Conservation (phyloP, 2,329 filamentous ascomycete species). For the Didymella exigua region DNA sequence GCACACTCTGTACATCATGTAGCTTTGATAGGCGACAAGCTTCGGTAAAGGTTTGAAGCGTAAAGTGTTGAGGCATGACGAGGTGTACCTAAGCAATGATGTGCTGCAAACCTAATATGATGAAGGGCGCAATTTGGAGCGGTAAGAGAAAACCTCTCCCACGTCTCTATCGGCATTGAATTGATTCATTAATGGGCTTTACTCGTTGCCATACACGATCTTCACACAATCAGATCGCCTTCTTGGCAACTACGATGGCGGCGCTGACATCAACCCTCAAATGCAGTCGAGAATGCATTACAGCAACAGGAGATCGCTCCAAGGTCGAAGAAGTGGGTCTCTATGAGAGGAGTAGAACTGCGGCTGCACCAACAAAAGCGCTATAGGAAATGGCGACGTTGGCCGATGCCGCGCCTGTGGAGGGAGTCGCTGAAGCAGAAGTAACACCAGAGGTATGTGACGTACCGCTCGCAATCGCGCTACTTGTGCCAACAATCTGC, state of each 20-base stretch:
- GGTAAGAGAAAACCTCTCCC: not conserved
- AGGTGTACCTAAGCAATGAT: conserved; percentile 2
- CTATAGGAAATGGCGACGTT: conserved; percentile 8
- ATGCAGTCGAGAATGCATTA: not conserved
- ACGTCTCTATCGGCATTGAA: not conserved
- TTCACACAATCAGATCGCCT: no score
- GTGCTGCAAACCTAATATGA: conserved; percentile 1
- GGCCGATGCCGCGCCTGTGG: conserved; percentile 16
- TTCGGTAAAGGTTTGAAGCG: not conserved
- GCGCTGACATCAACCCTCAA: not conserved
- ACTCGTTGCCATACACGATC: not conserved
- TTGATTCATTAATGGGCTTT: not conserved
- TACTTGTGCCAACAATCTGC: not conserved
- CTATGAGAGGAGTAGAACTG: not conserved
- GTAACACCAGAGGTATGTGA: not conserved
- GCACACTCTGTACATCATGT: not conserved
- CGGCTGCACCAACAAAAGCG: conserved; percentile 16
- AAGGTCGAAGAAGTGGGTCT: not conserved
- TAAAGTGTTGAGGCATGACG: not conserved
- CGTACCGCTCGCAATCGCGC: conserved; percentile 1
- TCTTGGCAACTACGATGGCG: no score
- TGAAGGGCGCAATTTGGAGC: not conserved
- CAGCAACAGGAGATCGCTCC: not conserved
- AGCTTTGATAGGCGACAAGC: not conserved
- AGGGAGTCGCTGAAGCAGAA: conserved; percentile 4